phyloP scores from a whole-genome alignment of 768 basidiomycete species.

The Hirschioporus abietinus region DNA sequence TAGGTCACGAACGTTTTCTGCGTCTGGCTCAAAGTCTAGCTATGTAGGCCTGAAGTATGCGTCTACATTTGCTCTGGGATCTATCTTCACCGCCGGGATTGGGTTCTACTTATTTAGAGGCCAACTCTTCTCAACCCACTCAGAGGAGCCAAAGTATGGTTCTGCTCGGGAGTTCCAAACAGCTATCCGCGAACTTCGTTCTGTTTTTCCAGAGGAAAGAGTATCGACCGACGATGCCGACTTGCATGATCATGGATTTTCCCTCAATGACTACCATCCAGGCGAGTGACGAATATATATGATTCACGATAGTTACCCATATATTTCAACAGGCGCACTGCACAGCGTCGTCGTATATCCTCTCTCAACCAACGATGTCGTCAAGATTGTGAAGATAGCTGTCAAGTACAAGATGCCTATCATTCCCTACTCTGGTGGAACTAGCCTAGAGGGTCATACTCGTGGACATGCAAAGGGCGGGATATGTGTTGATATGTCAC shows the following conservation, averaged over 20 bases:
- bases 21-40: not conserved
- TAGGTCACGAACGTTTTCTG: not conserved
- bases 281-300: conserved; percentile 26
- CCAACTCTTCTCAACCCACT: not conserved
- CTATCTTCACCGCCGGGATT: not conserved
- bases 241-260: conserved; percentile 49
- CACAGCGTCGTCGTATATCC: conserved; percentile 67
- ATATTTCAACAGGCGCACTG: conserved; percentile 26
- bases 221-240: conserved; percentile 50
- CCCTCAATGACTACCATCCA: conserved; percentile 44
- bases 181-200: conserved; percentile 47
- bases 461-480: conserved; percentile 47
- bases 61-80: not conserved
- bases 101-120: not conserved
- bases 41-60: not conserved
- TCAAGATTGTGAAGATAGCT: conserved; percentile 70
- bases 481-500: conserved; percentile 74
- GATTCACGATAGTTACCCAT: conserved; percentile 4
- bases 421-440: conserved; percentile 75
- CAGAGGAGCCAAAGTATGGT: conserved; percentile 35
- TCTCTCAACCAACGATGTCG: conserved; percentile 72
- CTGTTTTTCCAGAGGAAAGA: conserved; percentile 30
- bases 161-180: conserved; percentile 44
- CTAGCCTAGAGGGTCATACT: conserved; percentile 75
- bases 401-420: conserved; percentile 73